These are phyloP conservation scores for Gamarada debralockiae DNA, from an alignment of 495 filamentous ascomycete species.

Conservation along the genomic window DNA sequence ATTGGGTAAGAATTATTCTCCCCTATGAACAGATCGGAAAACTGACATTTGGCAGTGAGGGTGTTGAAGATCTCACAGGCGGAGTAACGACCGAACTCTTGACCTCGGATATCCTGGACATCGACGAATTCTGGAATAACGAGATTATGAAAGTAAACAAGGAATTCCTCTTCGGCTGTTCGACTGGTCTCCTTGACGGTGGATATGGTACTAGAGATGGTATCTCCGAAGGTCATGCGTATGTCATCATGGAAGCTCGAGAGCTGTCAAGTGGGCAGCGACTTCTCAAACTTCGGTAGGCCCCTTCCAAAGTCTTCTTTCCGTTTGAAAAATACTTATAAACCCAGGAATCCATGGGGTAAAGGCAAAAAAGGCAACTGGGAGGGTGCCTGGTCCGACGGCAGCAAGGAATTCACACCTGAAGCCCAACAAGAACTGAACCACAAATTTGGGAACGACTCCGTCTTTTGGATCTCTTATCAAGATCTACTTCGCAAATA, in stretches of 20 bases:
- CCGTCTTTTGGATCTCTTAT: slow-evolving; percentile 69
- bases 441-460: slow-evolving; percentile 78
- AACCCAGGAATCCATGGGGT: slow-evolving; percentile 80
- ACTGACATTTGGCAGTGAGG: slow-evolving; percentile 54
- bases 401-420: slow-evolving; percentile 87
- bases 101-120: slow-evolving; percentile 81
- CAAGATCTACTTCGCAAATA: slow-evolving; percentile 87
- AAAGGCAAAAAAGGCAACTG: slow-evolving; percentile 68
- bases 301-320: too few relatives aligned
- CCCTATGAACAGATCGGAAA: neutral
- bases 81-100: slow-evolving; percentile 82
- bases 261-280: slow-evolving; percentile 55
- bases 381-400: slow-evolving; percentile 83
- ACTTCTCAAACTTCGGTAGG: slow-evolving; percentile 56
- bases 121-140: slow-evolving; percentile 82
- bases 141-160: slow-evolving; percentile 82
- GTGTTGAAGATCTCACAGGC: slow-evolving; percentile 88
- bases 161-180: slow-evolving; percentile 84
- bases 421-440: slow-evolving; percentile 78
- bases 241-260: slow-evolving; percentile 79
- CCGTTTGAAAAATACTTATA: neutral
- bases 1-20: slow-evolving; percentile 14
- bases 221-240: slow-evolving; percentile 79
- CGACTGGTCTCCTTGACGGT: slow-evolving; percentile 47
- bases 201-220: slow-evolving; percentile 55